These are phyloP conservation scores for Penicillium odoratum DNA, from an alignment of 495 filamentous ascomycete genomes.

Conservation along the genomic window DNA sequence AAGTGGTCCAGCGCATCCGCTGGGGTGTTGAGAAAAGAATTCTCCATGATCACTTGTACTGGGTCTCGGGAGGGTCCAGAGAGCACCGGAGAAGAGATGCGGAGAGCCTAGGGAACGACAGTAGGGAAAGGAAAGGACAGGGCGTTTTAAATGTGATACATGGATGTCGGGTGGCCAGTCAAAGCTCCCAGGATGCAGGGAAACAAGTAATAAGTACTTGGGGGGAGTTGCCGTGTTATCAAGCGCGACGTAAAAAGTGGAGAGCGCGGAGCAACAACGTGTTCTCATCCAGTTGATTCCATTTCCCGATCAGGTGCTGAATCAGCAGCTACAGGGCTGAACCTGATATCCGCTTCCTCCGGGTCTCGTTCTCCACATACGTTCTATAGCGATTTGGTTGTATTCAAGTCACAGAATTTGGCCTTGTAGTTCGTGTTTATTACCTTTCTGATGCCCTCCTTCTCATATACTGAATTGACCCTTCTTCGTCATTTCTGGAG, in stretches of 20 bases:
- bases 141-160: slow-evolving; percentile 18
- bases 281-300: slow-evolving; percentile 35
- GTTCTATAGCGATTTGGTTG: no score
- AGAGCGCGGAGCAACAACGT: slow-evolving; percentile 35
- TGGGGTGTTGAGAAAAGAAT: slow-evolving; percentile 68
- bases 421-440: no score
- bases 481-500: background rate
- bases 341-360: background rate
- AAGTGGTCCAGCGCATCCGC: slow-evolving; percentile 72
- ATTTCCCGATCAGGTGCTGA: slow-evolving; percentile 22
- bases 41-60: slow-evolving; percentile 63
- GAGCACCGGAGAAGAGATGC: slow-evolving; percentile 15
- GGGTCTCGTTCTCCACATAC: background rate
- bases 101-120: slow-evolving; percentile 20
- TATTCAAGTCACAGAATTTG: no score
- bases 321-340: slow-evolving; percentile 13
- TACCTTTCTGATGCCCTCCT: background rate
- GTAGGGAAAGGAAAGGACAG: slow-evolving; percentile 14
- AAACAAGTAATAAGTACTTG: slow-evolving; percentile 10
- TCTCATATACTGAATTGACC: background rate
- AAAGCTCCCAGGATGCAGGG: slow-evolving; percentile 6
- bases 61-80: slow-evolving; percentile 7
- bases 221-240: background rate
- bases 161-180: slow-evolving; percentile 14
- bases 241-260: slow-evolving; percentile 12